Conservation (phyloP, 2,329 filamentous ascomycete genomes). For the Huntiella moniliformis region DNA sequence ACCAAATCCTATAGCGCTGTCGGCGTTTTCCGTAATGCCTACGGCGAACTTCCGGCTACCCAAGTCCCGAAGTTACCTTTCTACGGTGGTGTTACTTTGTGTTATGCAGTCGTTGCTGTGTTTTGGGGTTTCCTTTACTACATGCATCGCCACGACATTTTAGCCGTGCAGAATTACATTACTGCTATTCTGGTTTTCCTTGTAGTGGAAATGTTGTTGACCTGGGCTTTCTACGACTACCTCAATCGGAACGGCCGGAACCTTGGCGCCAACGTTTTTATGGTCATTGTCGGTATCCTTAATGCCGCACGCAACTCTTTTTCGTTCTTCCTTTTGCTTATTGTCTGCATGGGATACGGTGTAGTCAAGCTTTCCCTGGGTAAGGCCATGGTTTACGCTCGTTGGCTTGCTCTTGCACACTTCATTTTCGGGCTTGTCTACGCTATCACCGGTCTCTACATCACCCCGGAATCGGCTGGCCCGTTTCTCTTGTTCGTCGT, state of each 20-base stretch:
- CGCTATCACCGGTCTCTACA: constrained; percentile 68
- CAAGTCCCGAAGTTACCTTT: constrained; percentile 96
- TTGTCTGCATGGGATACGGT: constrained; percentile 98
- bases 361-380: constrained; percentile 89
- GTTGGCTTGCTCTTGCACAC: constrained; percentile 76
- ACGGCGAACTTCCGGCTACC: constrained; percentile 83
- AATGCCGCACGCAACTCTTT: constrained; percentile 94
- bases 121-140: constrained; percentile 95
- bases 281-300: constrained; percentile 79
- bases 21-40: constrained; percentile 86
- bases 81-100: constrained; percentile 82
- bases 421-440: constrained; percentile 93
- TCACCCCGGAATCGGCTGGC: constrained; percentile 73
- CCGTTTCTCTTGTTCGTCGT: constrained; percentile 86
- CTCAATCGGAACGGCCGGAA: constrained; percentile 81
- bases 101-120: constrained; percentile 70
- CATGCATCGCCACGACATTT: constrained; percentile 82
- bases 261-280: constrained; percentile 61
- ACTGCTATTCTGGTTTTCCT: constrained; percentile 91
- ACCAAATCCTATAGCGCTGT: constrained; percentile 56
- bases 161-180: constrained; percentile 97
- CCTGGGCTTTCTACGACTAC: constrained; percentile 97
- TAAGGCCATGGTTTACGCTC: constrained; percentile 83
- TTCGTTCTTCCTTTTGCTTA: constrained; percentile 91
- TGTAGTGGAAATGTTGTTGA: constrained; percentile 91